Percentiles rank a stretch among this genome's conserved stretches.
Conservation (phyloP, 768 basidiomycete species). For the Phylloporus arenicola region DNA sequence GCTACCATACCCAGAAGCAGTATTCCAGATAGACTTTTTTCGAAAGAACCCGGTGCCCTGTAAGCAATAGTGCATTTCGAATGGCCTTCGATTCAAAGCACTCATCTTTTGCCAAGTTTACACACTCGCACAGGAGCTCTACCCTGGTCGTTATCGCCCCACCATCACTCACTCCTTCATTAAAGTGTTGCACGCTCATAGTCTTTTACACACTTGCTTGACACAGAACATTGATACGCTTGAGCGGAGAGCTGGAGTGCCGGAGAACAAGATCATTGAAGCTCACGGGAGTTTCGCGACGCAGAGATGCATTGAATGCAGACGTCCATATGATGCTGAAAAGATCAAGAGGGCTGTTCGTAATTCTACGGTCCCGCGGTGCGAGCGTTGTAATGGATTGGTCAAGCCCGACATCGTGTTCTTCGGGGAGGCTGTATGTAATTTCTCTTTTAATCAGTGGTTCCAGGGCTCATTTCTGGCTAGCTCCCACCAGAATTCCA, state of each 20-base stretch:
- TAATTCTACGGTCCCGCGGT: constrained; percentile 55
- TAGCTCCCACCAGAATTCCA: constrained; percentile 76
- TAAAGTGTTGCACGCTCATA: constrained; percentile 65
- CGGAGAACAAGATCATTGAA: constrained; percentile 72
- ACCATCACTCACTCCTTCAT: constrained; percentile 90
- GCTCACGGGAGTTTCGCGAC: constrained; percentile 94
- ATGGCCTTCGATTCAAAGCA: not conserved
- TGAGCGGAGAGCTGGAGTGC: constrained; percentile 78
- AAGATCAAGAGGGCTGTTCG: constrained; percentile 64
- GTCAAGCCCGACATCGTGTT: constrained; percentile 96
- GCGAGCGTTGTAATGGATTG: constrained; percentile 61
- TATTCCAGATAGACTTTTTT: constrained; percentile 91
- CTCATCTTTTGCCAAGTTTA: constrained; percentile 51
- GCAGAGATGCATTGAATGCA: constrained; percentile 79
- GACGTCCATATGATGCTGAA: constrained; percentile 49
- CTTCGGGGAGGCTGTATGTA: constrained; percentile 72
- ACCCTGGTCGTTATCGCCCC: constrained; percentile 85
- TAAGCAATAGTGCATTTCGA: constrained; percentile 30
- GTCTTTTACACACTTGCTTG: constrained; percentile 69
- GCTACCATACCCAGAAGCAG: constrained; percentile 90
- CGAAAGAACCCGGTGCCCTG: constrained; percentile 73
- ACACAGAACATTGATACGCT: constrained; percentile 94
- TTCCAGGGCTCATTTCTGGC: constrained; percentile 1
- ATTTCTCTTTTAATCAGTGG: not conserved
- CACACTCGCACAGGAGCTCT: constrained; percentile 87